Base-by-base conservation (phyloP, 1,139 yeast genomes). In the Kodamaea anthophila region DNA sequence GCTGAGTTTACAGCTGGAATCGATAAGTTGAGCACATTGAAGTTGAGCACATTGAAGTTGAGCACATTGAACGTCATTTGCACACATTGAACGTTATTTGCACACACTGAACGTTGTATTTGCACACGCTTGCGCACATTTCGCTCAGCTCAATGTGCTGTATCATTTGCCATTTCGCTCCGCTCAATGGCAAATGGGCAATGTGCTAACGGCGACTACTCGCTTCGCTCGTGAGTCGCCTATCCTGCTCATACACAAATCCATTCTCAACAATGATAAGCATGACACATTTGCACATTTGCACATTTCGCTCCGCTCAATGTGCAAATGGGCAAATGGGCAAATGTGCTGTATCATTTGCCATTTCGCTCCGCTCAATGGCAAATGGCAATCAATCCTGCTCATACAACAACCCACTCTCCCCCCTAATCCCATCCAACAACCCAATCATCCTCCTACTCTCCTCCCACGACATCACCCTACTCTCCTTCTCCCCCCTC, bases 391-490 rank as follows among this genome's bases (percentile, higher is more conserved):
- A 16, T 16, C 14, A 9, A 19, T 40, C 47, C 23, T 41, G 43
- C 18, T 36, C 39, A 26, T 41, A 42, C n/a, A 21, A 28, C 18
- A 43, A 39, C 16, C 39, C 43, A 20, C 29, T 29, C 19, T 39
- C 39, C 18, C 26, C 23, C 23, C 48, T 33, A 28, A 44, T 37
- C 24, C 33, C 34, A 21, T 44, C 48, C 29, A 42, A 37, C 10
- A 42, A 30, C 23, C 28, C 25, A 39, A 42, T 44, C 26, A 42
- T 41, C 13, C 28, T 31, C 23, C 37, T 30, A 29, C 43, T 41
- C 23, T 44, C 48, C 11, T 35, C 36, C 41, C 44, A 41, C 15
- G 40, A 28, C 42, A 43, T 38, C 13, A 29, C 24, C 13, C 11
- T 18, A 28, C 39, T 33, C 24, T 44, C 37, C 22, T 29, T 30